Base-by-base conservation (phyloP, 1,139 yeast species). In the Blastobotrys petasosporus region DNA sequence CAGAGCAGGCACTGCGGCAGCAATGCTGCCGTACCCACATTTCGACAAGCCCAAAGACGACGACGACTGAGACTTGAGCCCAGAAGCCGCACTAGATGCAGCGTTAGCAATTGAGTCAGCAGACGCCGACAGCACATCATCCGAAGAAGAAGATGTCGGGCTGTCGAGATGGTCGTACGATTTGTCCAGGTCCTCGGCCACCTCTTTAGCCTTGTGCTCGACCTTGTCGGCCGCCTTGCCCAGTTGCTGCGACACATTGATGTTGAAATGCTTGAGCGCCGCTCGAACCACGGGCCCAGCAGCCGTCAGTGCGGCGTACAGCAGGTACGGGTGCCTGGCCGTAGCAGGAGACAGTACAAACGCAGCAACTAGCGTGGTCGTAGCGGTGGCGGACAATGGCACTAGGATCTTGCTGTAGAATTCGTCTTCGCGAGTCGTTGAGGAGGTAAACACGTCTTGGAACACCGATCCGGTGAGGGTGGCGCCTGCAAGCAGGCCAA, bases 401-500 rank as follows among this genome's bases (percentile, higher is more conserved):
- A 41, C 38, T 16, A 45, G 46, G 9, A 55, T 28, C 7, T 31
- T 12, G 15, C 9, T 30, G 32, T 17, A 8, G 12, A 15, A 29
- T 30, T 12, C 20, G 13, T 11, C 16, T 10, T 36, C 16, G 9
- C 11, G 11, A 20, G 10, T 34, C 32, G 7, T 10, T 10, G 32
- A 10, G 10, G n/a, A 9, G 36, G 20, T 20, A 6, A 13, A n/a
- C 33, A n/a, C 15, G 9, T 31, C 15, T n/a, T 31, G 12, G 33
- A 28, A 8, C 12, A 13, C 30, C 39, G 16, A 37, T 16, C 36
- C 28, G 11, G 59, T 48, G 28, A 57, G 53, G 15, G 55, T 42
- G 37, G 57, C 51, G 15, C 63, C 63, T 13, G 63, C 57, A 13
- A 57, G 52, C 15, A 59, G 48, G 10, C 63, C 63, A 41, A 60